A percentile compares a stretch with the other conserved stretches of the same genome.
These are phyloP conservation scores for Zygoascus sp. DNA, from an alignment of 1,139 yeast genomes.

Conservation along the genomic window DNA sequence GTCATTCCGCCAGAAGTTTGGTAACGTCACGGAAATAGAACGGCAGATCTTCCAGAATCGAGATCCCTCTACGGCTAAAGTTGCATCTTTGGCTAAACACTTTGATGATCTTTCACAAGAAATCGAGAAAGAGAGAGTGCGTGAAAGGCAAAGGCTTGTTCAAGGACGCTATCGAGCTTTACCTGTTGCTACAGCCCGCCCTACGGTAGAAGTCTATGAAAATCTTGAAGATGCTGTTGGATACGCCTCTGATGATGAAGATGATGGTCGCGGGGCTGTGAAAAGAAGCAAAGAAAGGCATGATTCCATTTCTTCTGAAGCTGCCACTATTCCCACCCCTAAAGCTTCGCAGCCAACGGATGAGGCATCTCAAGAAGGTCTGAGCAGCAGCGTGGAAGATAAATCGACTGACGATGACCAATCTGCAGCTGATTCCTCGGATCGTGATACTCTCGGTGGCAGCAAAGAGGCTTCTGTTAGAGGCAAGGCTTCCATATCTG, in stretches of 20 bases:
- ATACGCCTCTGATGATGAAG: constrained; percentile 36
- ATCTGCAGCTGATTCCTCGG: background rate
- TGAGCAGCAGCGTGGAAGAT: background rate
- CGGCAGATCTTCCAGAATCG: constrained; percentile 25
- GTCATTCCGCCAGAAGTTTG: constrained; percentile 24
- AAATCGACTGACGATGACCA: background rate
- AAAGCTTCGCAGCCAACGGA: background rate
- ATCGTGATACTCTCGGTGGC: background rate
- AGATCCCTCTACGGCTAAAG: constrained; percentile 22
- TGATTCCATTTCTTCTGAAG: background rate
- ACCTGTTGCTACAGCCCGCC: constrained; percentile 73
- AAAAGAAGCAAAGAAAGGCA: background rate
- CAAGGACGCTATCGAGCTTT: constrained; percentile 65
- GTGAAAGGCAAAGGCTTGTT: constrained; percentile 61
- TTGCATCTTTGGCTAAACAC: constrained; percentile 46
- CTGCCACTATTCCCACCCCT: background rate
- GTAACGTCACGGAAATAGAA: constrained; percentile 32
- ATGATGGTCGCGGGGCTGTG: constrained; percentile 41
- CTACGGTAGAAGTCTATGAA: constrained; percentile 87
- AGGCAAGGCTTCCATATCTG: background rate
- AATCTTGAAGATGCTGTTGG: constrained; percentile 85
- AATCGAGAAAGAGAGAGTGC: constrained; percentile 81
- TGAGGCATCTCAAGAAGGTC: background rate
- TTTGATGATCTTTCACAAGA: constrained; percentile 79
- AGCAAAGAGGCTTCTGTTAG: constrained; percentile 5